These are phyloP conservation scores for Pythium insidiosum DNA, from an alignment of 352 stramenopile genomes.

Conservation along the genomic window DNA sequence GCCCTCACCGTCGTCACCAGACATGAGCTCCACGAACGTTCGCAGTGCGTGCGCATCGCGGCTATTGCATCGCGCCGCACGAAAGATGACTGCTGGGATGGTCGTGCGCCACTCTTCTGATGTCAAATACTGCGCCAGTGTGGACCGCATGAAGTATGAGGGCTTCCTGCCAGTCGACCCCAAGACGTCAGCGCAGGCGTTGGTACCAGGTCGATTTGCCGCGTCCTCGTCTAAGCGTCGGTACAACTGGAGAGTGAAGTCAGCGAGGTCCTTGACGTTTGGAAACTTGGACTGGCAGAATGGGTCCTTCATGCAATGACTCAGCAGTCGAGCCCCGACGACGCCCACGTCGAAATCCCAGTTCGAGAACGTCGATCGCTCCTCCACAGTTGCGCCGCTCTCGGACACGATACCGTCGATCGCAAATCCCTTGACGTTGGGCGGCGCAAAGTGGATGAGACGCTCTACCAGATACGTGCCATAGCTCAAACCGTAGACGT, in stretches of 20 bases:
- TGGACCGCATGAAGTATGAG: slow-evolving; percentile 62
- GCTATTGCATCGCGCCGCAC: slow-evolving; percentile 27
- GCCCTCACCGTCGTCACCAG: not conserved
- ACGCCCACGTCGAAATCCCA: slow-evolving; percentile 70
- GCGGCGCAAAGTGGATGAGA: slow-evolving; percentile 44
- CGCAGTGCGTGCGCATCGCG: slow-evolving; percentile 29
- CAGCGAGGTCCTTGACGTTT: slow-evolving; percentile 30
- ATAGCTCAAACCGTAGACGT: slow-evolving; percentile 73
- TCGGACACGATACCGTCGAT: slow-evolving; percentile 70
- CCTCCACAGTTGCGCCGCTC: slow-evolving; percentile 32
- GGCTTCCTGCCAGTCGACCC: slow-evolving; percentile 27
- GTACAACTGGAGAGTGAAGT: slow-evolving; percentile 47
- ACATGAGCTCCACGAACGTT: slow-evolving; percentile 20
- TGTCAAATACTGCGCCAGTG: slow-evolving; percentile 54
- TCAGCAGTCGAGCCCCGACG: slow-evolving; percentile 46
- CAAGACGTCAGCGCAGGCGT: slow-evolving; percentile 41
- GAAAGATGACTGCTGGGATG: slow-evolving; percentile 53
- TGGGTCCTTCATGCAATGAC: slow-evolving; percentile 37
- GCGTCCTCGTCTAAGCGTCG: slow-evolving; percentile 31
- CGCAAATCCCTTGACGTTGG: slow-evolving; percentile 34
- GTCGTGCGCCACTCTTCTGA: slow-evolving; percentile 24
- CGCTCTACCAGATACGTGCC: slow-evolving; percentile 65
- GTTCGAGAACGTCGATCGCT: slow-evolving; percentile 67
- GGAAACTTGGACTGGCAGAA: slow-evolving; percentile 66
- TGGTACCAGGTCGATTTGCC: slow-evolving; percentile 25